These are phyloP conservation scores for Termitomyces sp. DNA, from an alignment of 768 basidiomycete species.

Conservation along the genomic window DNA sequence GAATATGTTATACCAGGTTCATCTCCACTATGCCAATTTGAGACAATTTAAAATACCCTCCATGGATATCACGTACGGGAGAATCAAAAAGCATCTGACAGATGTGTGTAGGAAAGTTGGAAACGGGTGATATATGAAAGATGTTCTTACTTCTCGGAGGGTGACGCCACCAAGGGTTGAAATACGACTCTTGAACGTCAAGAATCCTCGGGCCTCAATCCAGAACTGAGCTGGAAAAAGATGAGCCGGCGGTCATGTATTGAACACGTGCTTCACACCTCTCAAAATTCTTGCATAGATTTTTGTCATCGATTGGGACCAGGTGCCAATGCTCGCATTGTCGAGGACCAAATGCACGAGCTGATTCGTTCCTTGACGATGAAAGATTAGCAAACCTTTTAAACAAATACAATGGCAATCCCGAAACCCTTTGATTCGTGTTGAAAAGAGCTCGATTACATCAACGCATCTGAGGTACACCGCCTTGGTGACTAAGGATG, in stretches of 20 bases:
- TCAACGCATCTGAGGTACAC: neutral
- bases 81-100: neutral
- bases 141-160: neutral
- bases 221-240: neutral
- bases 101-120: neutral
- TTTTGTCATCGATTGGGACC: slow-evolving; percentile 5
- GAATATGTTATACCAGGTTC: neutral
- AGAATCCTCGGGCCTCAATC: neutral
- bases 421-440: neutral
- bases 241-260: neutral
- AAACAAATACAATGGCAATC: neutral
- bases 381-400: neutral
- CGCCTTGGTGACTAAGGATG: neutral
- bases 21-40: neutral
- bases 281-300: neutral
- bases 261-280: neutral
- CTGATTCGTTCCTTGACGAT: neutral
- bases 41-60: too few species aligned
- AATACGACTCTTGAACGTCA: neutral
- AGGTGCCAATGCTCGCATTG: neutral
- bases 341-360: neutral
- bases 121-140: neutral
- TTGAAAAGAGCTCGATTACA: neutral
- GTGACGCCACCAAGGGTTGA: slow-evolving; percentile 1
- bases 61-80: neutral